phyloP scores from a whole-genome alignment of 2,329 filamentous ascomycete genomes.

The Ceratocystis huliohia region DNA sequence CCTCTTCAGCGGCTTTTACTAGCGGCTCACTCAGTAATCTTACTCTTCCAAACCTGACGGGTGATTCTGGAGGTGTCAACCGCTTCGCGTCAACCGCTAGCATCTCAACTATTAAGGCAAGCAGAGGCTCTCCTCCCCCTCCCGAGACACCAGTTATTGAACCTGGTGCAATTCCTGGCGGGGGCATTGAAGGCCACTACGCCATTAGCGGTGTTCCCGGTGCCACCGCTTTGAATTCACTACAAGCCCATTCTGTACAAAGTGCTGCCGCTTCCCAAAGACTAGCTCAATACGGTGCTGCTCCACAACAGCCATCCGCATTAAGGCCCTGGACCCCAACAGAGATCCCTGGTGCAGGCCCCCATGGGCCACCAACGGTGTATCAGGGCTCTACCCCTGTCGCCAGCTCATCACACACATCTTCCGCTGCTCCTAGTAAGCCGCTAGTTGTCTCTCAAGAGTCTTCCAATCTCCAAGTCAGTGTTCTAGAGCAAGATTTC shows the following conservation, averaged over 20 bases:
- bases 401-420: constrained; percentile 25
- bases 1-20: constrained; percentile 24
- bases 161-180: constrained; percentile 55
- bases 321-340: constrained; percentile 87
- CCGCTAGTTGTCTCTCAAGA: constrained; percentile 12
- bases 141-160: constrained; percentile 81
- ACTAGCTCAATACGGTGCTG: constrained; percentile 59
- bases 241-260: constrained; percentile 38
- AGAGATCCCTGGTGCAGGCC: constrained; percentile 71
- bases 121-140: constrained; percentile 82
- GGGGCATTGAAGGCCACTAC: constrained; percentile 82
- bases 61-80: constrained; percentile 39
- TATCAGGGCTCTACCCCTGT: constrained; percentile 61
- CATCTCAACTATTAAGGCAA: constrained; percentile 82
- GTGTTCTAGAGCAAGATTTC: constrained; percentile 75
- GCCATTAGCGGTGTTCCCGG: constrained; percentile 84
- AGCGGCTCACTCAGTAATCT: constrained; percentile 23
- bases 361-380: constrained; percentile 78
- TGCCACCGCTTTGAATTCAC: constrained; percentile 63
- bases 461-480: constrained; percentile 40
- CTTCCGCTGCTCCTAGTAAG: constrained; percentile 5
- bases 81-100: constrained; percentile 72
- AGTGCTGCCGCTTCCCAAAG: constrained; percentile 74
- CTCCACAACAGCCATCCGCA: constrained; percentile 31
- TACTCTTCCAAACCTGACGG: constrained; percentile 30